Base-by-base conservation (phyloP, 306 rosid genomes). In the Arachis hypogaea region DNA sequence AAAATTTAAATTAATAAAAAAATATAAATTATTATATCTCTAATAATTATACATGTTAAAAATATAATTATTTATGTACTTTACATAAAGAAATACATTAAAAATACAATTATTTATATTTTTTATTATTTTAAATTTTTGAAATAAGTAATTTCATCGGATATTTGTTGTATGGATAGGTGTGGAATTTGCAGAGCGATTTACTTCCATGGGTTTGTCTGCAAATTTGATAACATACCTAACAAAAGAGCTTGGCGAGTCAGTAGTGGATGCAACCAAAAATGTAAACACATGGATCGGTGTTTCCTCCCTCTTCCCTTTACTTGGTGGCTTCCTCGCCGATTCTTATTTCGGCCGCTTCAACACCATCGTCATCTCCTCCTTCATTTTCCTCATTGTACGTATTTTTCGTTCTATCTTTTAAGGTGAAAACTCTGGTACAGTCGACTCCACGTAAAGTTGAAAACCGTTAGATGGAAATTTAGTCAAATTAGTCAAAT, bases 281-380 rank as follows among this genome's bases (percentile, higher is more conserved):
- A 82, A 80, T 49, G 84, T 74, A 2, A 85, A 85, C 80, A 77
- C 81, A 2, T 85, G 89, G 89, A 8, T 43, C 14, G 86, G 85
- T 38, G 74, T 85, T 29, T 77, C 86, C 9, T 60, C 86, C 0
- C 65, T 85, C 30, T 80, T 80, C 62, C 86, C 86, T 3, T 9
- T 80, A 12, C 41, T 85, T 4, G 87, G 89, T n/a, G 87, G 80
- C 44, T 70, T 80, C 71, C 38, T 82, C 0, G 86, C 87, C 3
- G 89, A 85, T 40, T 85, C 89, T 5, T 77, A 51, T 49, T 33
- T 82, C 5, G 87, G 89, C 8, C 83, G 89, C 6, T 85, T 82
- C 82, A 73, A 29, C 0, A 80, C 86, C 62, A 85, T 85, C 33
- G 49, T 85, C 14, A 1, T 74, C 9, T 70, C 86, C 63, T 61